These are phyloP conservation scores for Tephrocybe rancida DNA, from an alignment of 768 basidiomycete genomes.

Conservation along the genomic window DNA sequence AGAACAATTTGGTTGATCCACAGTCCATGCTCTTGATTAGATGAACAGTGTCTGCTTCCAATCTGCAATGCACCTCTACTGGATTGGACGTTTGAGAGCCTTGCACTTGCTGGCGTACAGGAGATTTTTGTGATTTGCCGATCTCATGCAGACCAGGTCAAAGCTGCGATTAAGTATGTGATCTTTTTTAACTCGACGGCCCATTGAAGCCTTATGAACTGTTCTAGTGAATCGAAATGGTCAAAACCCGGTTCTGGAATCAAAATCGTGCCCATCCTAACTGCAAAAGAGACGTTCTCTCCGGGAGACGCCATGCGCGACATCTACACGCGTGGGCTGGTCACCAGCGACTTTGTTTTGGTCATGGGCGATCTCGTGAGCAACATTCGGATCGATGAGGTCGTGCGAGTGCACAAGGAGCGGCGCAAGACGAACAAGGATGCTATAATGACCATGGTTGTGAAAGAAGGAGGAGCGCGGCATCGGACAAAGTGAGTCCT, in stretches of 20 bases:
- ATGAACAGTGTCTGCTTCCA: constrained; percentile 80
- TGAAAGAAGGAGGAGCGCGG: constrained; percentile 71
- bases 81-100: constrained; percentile 96
- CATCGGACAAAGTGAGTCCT: constrained; percentile 72
- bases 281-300: constrained; percentile 84
- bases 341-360: constrained; percentile 89
- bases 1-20: constrained; percentile 26
- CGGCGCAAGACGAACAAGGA: constrained; percentile 86
- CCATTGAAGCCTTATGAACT: not conserved
- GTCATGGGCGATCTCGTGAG: constrained; percentile 93
- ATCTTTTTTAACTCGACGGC: not conserved
- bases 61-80: constrained; percentile 92
- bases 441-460: constrained; percentile 95
- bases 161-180: constrained; percentile 79
- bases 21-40: constrained; percentile 13
- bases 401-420: constrained; percentile 87
- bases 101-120: constrained; percentile 93
- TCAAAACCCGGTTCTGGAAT: constrained; percentile 77
- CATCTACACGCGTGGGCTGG: constrained; percentile 88
- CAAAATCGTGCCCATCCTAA: constrained; percentile 84
- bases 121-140: constrained; percentile 96
- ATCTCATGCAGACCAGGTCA: constrained; percentile 86
- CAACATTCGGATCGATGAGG: constrained; percentile 88
- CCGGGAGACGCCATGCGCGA: constrained; percentile 93
- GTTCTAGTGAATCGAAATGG: constrained; percentile 74